Evolutionary conservation across 108 stramenopile genomes (phyloP), one percentile per base, ranked within the genome.

Genomic region (Craspedostauros australis): DNA sequence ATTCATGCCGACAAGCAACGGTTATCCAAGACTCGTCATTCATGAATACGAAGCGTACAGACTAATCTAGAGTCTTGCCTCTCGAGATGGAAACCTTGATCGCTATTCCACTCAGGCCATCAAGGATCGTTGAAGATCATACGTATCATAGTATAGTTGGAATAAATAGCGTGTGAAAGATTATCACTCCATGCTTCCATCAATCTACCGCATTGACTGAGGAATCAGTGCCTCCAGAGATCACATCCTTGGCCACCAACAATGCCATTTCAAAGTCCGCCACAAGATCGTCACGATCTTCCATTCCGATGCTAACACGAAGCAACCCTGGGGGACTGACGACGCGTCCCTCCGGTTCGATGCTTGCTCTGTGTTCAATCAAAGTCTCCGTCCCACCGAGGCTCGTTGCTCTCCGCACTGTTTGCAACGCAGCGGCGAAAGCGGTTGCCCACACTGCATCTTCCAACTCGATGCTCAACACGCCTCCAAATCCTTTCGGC

Each of bases 361-460:
- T 96, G 36, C 89, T 82, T 1, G 91, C 86, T 26, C 95, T 66
- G 53, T 93, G 90, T 63, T 96, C 95, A 28, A 95, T 82, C 21
- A 98, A 61, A 1, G 93, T 89, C 71, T 98, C 97, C 6, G 95
- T 94, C 25, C 94, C 97, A n/a, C 97, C 97, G 21, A 98, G 64
- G 61, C 88, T 91, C 16, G 95, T 96, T 19, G 95, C 97, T 27
- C 93, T 73, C 11, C 54, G 58, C 18, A 93, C 75, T 3, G 83
- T 59, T 44, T 64, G 54, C 26, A 93, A 59, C 2, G 86, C 77
- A 5, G 66, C 89, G 2, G 91, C 82, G 38, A 96, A 84, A 9
- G 82, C 82, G 57, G 75, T 85, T 6, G 95, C 95, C 42, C 41
- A 55, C 5, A 54, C 54, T 52, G 83, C 85, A 31, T 49, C 57